Evolutionary conservation across 768 basidiomycete species (phyloP).

Genomic region (Suillus weaverae): DNA sequence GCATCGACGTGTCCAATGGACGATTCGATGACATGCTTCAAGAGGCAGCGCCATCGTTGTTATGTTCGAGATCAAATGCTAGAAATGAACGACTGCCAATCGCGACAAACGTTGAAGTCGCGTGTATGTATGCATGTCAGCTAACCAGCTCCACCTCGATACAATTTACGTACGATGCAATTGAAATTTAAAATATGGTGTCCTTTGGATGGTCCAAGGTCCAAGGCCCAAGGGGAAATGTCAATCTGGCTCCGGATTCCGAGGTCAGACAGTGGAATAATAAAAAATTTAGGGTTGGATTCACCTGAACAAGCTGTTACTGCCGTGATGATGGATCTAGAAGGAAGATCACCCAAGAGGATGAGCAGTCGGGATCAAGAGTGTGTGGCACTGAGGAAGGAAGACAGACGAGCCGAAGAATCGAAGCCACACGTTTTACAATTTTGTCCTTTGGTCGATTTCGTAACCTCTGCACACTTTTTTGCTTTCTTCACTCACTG

Average conservation of each 20-base stretch:
- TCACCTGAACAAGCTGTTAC: neutral
- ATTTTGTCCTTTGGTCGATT: conserved; percentile 10
- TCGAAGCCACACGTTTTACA: conserved; percentile 3
- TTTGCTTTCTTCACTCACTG: conserved; percentile 6
- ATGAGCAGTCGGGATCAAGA: neutral
- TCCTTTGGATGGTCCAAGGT: neutral
- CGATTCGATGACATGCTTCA: conserved; percentile 45
- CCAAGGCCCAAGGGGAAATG: neutral
- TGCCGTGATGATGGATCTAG: neutral
- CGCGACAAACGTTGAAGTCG: conserved; percentile 7
- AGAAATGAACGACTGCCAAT: conserved; percentile 6
- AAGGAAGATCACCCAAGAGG: neutral
- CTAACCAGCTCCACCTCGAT: neutral
- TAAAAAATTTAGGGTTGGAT: neutral
- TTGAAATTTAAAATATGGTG: neutral
- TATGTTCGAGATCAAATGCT: conserved; percentile 16
- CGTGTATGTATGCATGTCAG: conserved; percentile 5
- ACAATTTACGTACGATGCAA: conserved; percentile 6
- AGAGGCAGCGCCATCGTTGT: conserved; percentile 34
- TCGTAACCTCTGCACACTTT: conserved; percentile 11
- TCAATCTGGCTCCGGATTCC: neutral
- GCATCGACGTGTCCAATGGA: conserved; percentile 32
- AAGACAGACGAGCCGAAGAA: neutral
- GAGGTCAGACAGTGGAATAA: neutral
- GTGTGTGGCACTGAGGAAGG: neutral